Evolutionary conservation across 306 rosid genomes (phyloP).

Genomic region (Geum urbanum): DNA sequence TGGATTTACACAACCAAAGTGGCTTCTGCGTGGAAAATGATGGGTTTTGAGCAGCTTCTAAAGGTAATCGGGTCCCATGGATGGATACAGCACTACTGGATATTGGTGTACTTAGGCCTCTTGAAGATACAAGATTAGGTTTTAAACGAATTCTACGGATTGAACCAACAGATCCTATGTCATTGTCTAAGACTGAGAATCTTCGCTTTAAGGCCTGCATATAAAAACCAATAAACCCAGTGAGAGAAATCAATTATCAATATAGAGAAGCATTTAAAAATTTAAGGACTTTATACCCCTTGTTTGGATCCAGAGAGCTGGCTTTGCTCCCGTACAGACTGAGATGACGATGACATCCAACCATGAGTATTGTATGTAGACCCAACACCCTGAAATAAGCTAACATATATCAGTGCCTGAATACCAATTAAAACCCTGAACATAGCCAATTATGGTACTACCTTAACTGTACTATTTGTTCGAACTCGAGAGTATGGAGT

Average conservation of each 20-base stretch:
- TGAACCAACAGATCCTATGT: slow-evolving; percentile 79
- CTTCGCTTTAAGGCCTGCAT: slow-evolving; percentile 64
- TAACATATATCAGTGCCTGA: slow-evolving; percentile 18
- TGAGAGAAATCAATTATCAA: slow-evolving; percentile 17
- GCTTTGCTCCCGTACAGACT: slow-evolving; percentile 43
- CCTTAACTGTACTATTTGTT: slow-evolving; percentile 53
- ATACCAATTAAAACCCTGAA: background rate
- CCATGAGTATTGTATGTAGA: slow-evolving; percentile 37
- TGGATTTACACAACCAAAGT: slow-evolving; percentile 33
- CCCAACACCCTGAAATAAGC: slow-evolving; percentile 43
- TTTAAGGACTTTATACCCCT: slow-evolving; percentile 46
- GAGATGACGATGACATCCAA: slow-evolving; percentile 56
- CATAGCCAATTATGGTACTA: slow-evolving; percentile 19
- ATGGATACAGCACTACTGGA: slow-evolving; percentile 45
- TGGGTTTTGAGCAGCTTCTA: slow-evolving; percentile 37
- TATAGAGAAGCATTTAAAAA: slow-evolving; percentile 16
- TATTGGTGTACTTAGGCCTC: slow-evolving; percentile 48
- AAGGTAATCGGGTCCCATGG: slow-evolving; percentile 31
- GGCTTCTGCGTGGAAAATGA: slow-evolving; percentile 44
- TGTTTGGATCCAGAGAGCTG: slow-evolving; percentile 43
- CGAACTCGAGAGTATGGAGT: slow-evolving; percentile 71
- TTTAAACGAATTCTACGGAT: slow-evolving; percentile 74
- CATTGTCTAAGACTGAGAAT: slow-evolving; percentile 62
- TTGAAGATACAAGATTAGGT: slow-evolving; percentile 58
- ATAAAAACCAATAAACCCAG: slow-evolving; percentile 1